Base-by-base conservation (phyloP, 73 alveolate species). In the Paramecium tetraurelia region DNA sequence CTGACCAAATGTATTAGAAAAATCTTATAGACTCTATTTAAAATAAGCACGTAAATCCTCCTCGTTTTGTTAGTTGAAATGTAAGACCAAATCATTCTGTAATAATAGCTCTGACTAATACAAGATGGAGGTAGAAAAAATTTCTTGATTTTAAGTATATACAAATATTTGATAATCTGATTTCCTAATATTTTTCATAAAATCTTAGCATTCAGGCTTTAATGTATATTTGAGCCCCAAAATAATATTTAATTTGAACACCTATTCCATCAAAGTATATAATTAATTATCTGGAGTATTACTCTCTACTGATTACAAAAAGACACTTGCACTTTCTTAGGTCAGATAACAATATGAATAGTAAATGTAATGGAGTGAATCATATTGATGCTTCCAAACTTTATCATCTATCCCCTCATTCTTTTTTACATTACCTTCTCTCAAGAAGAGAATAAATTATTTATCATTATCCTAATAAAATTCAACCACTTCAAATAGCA, bases 21-120 rank as follows among this genome's bases (percentile, higher is more conserved):
- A 72, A 29, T 72, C 86, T 72, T 72, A 16, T 35, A 72, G 16
- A n/a, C 59, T 12, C 12, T 72, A 36, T 43, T 72, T 72, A 16
- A 35, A 72, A 35, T 72, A 72, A 6, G 86, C 86, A 8, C 86
- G 22, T 16, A 72, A 36, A 72, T 72, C 86, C 20, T 72, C 86
- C 14, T 72, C 86, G 11, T 33, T 72, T 21, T 72, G 5, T n/a
- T 72, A 36, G n/a, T 33, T 72, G 46, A 72, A 72, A 72, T 72
- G 86, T 16, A 72, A 31, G 18, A 72, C 31, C 27, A 36, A 72
- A 72, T 36, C 57, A 35, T 31, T 72, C 11, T 72, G 11, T 12
- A 21, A 29, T 40, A 72, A 36, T 1, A 72, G 33, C 6, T 38
- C 86, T 33, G 59, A 31, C 12, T 72, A 72, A 36, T 72, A 72